A percentile compares a stretch with the other conserved stretches of the same genome.
These are phyloP conservation scores for Mallotus japonicus DNA, from an alignment of 441 rosid species.

Conservation along the genomic window DNA sequence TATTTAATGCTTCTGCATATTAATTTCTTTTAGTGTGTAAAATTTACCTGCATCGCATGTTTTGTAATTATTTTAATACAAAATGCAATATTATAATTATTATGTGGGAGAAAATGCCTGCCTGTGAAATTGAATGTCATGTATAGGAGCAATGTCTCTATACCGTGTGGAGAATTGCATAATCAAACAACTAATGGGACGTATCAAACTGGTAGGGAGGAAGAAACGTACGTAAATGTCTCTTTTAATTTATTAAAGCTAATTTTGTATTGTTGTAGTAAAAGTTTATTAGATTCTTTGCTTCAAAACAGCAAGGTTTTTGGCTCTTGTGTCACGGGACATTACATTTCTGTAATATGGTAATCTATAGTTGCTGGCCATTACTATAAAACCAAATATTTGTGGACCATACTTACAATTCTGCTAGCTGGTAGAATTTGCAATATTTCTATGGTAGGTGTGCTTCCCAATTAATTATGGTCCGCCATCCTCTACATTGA, in stretches of 20 bases:
- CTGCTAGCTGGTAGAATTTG: constrained; percentile 3
- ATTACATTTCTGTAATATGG: constrained; percentile 10
- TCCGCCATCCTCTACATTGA: too few relatives aligned
- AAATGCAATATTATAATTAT: neutral
- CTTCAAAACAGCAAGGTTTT: constrained; percentile 27
- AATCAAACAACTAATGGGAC: constrained; percentile 26
- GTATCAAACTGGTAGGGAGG: constrained; percentile 13
- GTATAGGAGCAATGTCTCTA: neutral
- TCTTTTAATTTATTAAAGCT: constrained; percentile 22
- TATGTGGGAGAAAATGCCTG: neutral
- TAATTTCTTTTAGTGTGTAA: neutral
- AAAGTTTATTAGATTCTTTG: constrained; percentile 30
- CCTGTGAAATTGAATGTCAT: neutral
- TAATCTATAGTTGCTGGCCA: constrained; percentile 28
- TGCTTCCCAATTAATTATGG: neutral
- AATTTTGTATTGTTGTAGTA: constrained; percentile 11
- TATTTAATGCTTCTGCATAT: too few relatives aligned
- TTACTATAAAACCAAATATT: constrained; percentile 1
- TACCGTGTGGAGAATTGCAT: constrained; percentile 12
- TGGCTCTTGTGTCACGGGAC: constrained; percentile 58
- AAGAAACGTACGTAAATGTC: neutral
- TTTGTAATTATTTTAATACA: too few relatives aligned
- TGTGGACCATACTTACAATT: constrained; percentile 11
- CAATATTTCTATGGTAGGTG: too few relatives aligned
- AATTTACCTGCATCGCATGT: neutral